Evolutionary conservation across 1,284 basidiomycete genomes (phyloP).

Genomic region (Rhodotorula mucilaginosa): DNA sequence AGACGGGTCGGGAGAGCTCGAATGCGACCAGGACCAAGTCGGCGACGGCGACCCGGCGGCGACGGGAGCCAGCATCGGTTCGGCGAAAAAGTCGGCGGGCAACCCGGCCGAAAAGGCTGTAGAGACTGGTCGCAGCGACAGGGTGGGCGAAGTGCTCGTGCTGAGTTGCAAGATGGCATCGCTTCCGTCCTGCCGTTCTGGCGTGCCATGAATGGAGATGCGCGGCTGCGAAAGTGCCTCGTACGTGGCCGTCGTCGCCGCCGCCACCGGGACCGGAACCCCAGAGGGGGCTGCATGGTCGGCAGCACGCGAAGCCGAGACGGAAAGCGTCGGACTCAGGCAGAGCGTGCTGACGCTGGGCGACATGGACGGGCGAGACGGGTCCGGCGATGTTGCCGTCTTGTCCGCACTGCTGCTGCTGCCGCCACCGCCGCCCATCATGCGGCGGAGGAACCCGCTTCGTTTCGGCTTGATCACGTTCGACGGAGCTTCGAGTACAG

Average conservation of each 20-base stretch:
- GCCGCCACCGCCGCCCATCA: constrained; percentile 34
- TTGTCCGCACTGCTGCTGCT: constrained; percentile 7
- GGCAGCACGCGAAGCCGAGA: neutral
- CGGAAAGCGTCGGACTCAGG: neutral
- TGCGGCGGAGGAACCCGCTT: constrained; percentile 38
- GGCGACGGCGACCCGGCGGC: neutral
- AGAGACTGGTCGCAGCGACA: constrained; percentile 40
- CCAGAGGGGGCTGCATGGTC: too few relatives aligned
- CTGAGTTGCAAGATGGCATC: neutral
- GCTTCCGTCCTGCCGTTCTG: neutral
- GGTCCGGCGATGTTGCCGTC: constrained; percentile 2
- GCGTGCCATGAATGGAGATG: neutral
- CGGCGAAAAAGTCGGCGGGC: constrained; percentile 30
- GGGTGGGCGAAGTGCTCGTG: constrained; percentile 17
- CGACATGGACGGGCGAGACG: constrained; percentile 7
- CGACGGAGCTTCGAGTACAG: neutral
- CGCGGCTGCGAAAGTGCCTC: neutral
- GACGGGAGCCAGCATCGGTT: neutral
- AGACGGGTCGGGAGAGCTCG: neutral
- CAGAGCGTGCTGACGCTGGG: constrained; percentile 21
- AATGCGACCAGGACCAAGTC: neutral
- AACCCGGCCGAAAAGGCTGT: constrained; percentile 40
- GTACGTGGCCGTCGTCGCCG: too few relatives aligned
- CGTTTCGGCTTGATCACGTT: constrained; percentile 32
- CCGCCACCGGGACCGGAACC: too few relatives aligned